phyloP scores from a whole-genome alignment of 306 rosid genomes.

The Inga laurina region DNA sequence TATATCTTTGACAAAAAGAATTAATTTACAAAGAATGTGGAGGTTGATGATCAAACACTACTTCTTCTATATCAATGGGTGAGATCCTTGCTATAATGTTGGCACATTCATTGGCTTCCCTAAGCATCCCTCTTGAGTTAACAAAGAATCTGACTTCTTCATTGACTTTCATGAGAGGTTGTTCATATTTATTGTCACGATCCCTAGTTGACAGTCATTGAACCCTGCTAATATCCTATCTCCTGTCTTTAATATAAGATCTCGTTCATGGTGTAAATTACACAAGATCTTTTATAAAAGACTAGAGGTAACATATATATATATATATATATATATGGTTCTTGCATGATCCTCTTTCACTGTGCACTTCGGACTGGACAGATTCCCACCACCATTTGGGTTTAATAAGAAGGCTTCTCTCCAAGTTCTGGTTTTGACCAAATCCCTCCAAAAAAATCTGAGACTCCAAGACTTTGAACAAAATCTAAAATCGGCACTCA shows the following conservation, averaged over 20 bases:
- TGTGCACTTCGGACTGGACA: not conserved
- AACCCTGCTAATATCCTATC: too few relatives aligned
- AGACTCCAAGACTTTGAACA: not conserved
- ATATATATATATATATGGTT: too few relatives aligned
- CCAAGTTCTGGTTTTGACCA: not conserved
- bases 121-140: too few relatives aligned
- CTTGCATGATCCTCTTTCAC: not conserved
- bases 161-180: not conserved
- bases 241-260: too few relatives aligned
- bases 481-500: not conserved
- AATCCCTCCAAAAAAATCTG: not conserved
- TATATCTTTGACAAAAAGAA: not conserved
- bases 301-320: too few relatives aligned
- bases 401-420: not conserved
- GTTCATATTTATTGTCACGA: not conserved
- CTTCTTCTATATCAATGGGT: too few relatives aligned
- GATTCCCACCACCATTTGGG: not conserved
- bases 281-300: too few relatives aligned
- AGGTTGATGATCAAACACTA: not conserved
- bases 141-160: not conserved
- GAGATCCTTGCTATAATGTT: too few relatives aligned
- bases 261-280: too few relatives aligned
- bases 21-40: not conserved
- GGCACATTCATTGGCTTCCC: too few relatives aligned
- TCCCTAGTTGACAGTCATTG: too few relatives aligned